Conservation (phyloP, 148 eudicot species). For the Camellia sinensis region DNA sequence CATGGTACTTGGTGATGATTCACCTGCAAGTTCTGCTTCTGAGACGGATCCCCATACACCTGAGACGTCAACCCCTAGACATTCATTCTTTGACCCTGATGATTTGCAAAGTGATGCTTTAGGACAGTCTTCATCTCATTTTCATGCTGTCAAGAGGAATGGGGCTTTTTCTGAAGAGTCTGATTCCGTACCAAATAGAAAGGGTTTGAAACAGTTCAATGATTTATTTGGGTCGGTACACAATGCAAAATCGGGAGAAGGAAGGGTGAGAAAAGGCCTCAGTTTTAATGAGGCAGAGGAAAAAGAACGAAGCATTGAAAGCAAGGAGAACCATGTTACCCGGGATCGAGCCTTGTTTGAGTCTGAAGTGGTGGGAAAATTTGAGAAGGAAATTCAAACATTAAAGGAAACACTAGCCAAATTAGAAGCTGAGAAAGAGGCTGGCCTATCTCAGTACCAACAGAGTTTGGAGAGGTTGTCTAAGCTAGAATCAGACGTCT, state of each 20-base stretch:
- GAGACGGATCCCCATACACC: slow-evolving; percentile 65
- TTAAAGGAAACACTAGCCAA: slow-evolving; percentile 73
- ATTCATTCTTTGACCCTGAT: slow-evolving; percentile 36
- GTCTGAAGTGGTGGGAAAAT: slow-evolving; percentile 48
- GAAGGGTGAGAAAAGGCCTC: slow-evolving; percentile 69
- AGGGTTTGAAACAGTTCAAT: slow-evolving; percentile 34
- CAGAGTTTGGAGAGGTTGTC: slow-evolving; percentile 67
- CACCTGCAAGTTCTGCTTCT: slow-evolving; percentile 36
- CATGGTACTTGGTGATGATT: slow-evolving; percentile 47
- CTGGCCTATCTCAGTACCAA: slow-evolving; percentile 55
- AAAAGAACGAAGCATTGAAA: slow-evolving; percentile 22
- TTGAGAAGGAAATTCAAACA: slow-evolving; percentile 58
- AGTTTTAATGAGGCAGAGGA: slow-evolving; percentile 59
- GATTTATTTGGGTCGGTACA: slow-evolving; percentile 22
- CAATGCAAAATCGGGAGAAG: slow-evolving; percentile 23
- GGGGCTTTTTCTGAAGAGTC: slow-evolving; percentile 39
- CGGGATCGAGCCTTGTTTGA: slow-evolving; percentile 32
- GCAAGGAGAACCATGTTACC: slow-evolving; percentile 18
- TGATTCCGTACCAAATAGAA: slow-evolving; percentile 28
- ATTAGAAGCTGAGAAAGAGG: slow-evolving; percentile 86
- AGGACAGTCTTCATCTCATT: slow-evolving; percentile 38
- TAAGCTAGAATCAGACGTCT: slow-evolving; percentile 59
- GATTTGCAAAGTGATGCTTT: slow-evolving; percentile 40
- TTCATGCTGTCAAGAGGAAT: slow-evolving; percentile 32
- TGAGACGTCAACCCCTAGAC: slow-evolving; percentile 36